These are phyloP conservation scores for Saccharum spontaneum DNA, from an alignment of 176 grass and related monocot genomes.

Conservation along the genomic window DNA sequence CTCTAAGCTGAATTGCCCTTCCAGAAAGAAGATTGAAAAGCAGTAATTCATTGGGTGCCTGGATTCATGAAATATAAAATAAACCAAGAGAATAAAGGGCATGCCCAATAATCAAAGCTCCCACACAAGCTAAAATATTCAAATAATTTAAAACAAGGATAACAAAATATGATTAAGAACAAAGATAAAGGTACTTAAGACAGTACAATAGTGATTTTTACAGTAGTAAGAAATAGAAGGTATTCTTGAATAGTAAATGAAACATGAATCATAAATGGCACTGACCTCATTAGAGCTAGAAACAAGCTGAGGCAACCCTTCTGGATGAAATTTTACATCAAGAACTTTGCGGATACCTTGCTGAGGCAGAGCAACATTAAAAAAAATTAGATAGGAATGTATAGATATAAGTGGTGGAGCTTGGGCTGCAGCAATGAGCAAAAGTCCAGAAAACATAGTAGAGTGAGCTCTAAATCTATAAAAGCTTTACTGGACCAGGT, in stretches of 20 bases:
- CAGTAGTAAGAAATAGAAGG: neutral
- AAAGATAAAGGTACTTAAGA: slow-evolving; percentile 14
- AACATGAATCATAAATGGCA: slow-evolving; percentile 19
- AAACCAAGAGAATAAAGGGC: neutral
- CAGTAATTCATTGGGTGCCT: slow-evolving; percentile 96
- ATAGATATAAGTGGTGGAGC: neutral
- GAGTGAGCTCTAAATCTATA: neutral
- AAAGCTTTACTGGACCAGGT: neutral
- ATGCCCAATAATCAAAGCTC: neutral
- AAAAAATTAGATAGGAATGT: slow-evolving; percentile 16
- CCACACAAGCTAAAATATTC: neutral
- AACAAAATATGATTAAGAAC: slow-evolving; percentile 24
- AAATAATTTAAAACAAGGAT: slow-evolving; percentile 11
- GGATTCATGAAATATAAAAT: slow-evolving; percentile 27
- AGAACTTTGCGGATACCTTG: slow-evolving; percentile 93
- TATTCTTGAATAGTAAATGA: slow-evolving; percentile 18
- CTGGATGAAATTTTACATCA: slow-evolving; percentile 96
- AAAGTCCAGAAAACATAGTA: neutral
- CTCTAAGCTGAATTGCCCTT: slow-evolving; percentile 89
- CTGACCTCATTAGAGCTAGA: slow-evolving; percentile 92
- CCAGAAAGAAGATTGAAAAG: slow-evolving; percentile 98
- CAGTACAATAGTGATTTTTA: slow-evolving; percentile 1
- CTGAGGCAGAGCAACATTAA: slow-evolving; percentile 46
- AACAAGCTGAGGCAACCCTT: slow-evolving; percentile 93
- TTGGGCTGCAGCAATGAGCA: neutral